A percentile compares a stretch with the other conserved stretches of the same genome.
Evolutionary conservation across 1,284 basidiomycete species (phyloP).

Genomic region (Neonothopanus nambi): DNA sequence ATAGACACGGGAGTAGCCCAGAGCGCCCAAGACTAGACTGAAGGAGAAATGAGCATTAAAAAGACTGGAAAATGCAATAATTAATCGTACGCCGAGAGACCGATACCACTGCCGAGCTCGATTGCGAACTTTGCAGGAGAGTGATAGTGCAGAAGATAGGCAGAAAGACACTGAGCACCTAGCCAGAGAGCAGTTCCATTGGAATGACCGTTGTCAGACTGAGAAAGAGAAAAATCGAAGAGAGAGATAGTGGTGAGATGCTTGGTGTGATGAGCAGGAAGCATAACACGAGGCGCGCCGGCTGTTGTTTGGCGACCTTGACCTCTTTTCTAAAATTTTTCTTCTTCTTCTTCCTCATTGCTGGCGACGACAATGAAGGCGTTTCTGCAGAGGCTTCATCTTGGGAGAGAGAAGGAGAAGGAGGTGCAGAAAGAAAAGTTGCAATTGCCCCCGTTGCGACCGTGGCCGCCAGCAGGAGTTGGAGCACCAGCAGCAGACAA

Average conservation of each 20-base stretch:
- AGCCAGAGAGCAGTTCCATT: slow-evolving; percentile 92
- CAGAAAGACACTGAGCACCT: slow-evolving; percentile 72
- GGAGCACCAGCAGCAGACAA: slow-evolving; percentile 6
- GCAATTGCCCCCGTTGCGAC: slow-evolving; percentile 49
- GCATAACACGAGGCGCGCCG: background rate
- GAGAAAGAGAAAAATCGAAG: slow-evolving; percentile 36
- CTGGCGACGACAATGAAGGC: slow-evolving; percentile 78
- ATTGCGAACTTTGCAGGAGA: slow-evolving; percentile 41
- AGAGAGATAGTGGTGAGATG: slow-evolving; percentile 40
- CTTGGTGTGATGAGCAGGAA: slow-evolving; percentile 12
- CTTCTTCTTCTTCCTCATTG: slow-evolving; percentile 23
- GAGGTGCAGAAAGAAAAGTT: slow-evolving; percentile 64
- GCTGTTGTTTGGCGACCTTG: slow-evolving; percentile 13
- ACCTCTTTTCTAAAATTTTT: slow-evolving; percentile 30
- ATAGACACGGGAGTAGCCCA: slow-evolving; percentile 71
- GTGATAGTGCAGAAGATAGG: slow-evolving; percentile 50
- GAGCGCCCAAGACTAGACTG: slow-evolving; percentile 67
- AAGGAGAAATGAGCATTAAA: slow-evolving; percentile 19
- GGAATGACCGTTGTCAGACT: slow-evolving; percentile 55
- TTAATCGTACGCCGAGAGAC: slow-evolving; percentile 68
- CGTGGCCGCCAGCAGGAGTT: slow-evolving; percentile 69
- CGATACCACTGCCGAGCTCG: slow-evolving; percentile 85
- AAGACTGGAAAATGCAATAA: slow-evolving; percentile 14
- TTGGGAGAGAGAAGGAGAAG: slow-evolving; percentile 61
- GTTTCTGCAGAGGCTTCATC: slow-evolving; percentile 72